phyloP scores from a whole-genome alignment of 2,329 filamentous ascomycete genomes.

The Xylariales sp. region DNA sequence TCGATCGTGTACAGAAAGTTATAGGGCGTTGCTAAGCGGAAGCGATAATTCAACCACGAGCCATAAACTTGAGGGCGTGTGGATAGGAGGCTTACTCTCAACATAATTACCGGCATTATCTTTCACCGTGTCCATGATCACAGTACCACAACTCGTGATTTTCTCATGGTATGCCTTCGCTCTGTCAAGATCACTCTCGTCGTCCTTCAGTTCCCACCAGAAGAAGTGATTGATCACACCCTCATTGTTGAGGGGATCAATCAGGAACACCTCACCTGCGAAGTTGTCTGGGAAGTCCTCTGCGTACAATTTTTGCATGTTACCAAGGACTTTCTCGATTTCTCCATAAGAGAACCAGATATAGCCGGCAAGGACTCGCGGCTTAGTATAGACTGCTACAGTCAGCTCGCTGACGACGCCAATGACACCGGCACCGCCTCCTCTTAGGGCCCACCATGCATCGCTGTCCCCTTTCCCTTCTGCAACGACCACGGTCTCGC shows the following conservation, averaged over 20 bases:
- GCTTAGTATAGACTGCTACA: conserved; percentile 7
- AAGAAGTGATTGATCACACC: conserved; percentile 9
- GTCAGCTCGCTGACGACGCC: conserved; percentile 11
- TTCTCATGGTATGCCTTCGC: conserved; percentile 6
- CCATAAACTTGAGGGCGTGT: background rate
- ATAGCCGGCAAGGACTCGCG: conserved; percentile 5
- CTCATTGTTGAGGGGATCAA: conserved; percentile 6
- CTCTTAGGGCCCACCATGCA: conserved; percentile 8
- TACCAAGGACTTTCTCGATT: conserved; percentile 4
- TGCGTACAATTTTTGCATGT: conserved; percentile 5
- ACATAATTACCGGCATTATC: background rate
- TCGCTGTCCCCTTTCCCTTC: conserved; percentile 1
- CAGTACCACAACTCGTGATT: conserved; percentile 7
- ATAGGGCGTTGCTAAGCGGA: conserved; percentile 5
- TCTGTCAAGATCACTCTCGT: conserved; percentile 4
- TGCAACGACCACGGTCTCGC: background rate
- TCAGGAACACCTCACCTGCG: conserved; percentile 7
- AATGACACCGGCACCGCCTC: conserved; percentile 8
- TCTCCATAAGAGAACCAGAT: conserved; percentile 8
- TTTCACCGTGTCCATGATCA: conserved; percentile 4
- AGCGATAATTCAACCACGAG: background rate
- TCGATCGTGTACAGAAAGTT: conserved; percentile 9
- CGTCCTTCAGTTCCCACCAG: conserved; percentile 8
- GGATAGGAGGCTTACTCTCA: conserved; percentile 6
- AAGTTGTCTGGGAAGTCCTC: conserved; percentile 6